Evolutionary conservation across 140 eudicot genomes (phyloP).

Genomic region (Cichorium intybus): DNA sequence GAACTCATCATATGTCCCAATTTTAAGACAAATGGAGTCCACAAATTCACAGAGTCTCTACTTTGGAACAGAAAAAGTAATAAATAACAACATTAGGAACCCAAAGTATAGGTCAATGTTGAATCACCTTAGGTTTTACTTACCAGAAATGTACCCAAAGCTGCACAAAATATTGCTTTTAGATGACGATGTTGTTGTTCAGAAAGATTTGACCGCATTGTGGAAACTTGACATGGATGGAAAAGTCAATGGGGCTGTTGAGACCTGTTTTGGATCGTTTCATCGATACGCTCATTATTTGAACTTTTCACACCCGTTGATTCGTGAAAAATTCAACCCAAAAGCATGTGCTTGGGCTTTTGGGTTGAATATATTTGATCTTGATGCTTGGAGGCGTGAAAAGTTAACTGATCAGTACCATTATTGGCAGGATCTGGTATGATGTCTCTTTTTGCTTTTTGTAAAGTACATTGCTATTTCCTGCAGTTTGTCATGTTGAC

Average conservation of each 20-base stretch:
- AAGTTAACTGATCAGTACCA: constrained; percentile 56
- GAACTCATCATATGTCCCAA: constrained; percentile 65
- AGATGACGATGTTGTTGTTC: constrained; percentile 79
- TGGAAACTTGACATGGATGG: constrained; percentile 75
- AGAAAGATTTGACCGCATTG: constrained; percentile 65
- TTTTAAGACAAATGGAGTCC: constrained; percentile 54
- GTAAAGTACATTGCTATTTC: neutral
- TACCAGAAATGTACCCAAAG: constrained; percentile 72
- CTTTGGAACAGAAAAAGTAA: constrained; percentile 54
- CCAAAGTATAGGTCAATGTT: constrained; percentile 62
- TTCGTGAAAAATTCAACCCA: constrained; percentile 58
- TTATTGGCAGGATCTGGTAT: constrained; percentile 68
- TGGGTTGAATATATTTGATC: constrained; percentile 77
- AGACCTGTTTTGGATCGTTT: constrained; percentile 73
- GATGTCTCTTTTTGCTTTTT: neutral
- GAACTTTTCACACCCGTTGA: constrained; percentile 65
- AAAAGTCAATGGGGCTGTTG: constrained; percentile 78
- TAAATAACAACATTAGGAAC: constrained; percentile 37
- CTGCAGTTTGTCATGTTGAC: neutral
- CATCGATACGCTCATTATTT: constrained; percentile 60
- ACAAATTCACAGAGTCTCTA: constrained; percentile 45
- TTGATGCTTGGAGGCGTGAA: constrained; percentile 83
- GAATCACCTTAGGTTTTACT: constrained; percentile 74
- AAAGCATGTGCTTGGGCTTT: constrained; percentile 84
- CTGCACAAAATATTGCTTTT: constrained; percentile 57